Conservation (phyloP, 2,329 filamentous ascomycete species). For the Penicillium corylophilum region DNA sequence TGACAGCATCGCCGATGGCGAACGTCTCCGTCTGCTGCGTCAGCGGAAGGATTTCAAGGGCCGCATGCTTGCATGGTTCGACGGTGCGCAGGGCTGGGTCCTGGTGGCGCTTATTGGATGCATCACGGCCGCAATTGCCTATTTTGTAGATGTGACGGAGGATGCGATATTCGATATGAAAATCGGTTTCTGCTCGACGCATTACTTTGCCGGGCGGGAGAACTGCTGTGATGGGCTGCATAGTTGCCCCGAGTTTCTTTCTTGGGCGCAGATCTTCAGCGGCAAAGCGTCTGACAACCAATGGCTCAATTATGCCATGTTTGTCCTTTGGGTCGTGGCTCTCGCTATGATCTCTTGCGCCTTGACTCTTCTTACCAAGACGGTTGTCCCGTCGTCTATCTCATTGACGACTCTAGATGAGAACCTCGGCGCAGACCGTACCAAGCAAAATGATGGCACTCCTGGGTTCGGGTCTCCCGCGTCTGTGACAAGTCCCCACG, state of each 20-base stretch:
- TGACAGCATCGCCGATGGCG: constrained; percentile 91
- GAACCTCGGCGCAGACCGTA: constrained; percentile 71
- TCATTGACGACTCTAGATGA: constrained; percentile 87
- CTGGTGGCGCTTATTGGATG: constrained; percentile 86
- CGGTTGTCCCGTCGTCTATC: constrained; percentile 84
- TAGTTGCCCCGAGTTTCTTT: constrained; percentile 59
- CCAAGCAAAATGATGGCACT: constrained; percentile 47
- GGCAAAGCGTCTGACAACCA: constrained; percentile 36
- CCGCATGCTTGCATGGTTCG: constrained; percentile 72
- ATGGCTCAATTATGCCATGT: constrained; percentile 77
- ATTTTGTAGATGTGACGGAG: constrained; percentile 85
- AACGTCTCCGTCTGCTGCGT: constrained; percentile 79
- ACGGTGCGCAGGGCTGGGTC: constrained; percentile 91
- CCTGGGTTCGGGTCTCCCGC: constrained; percentile 38
- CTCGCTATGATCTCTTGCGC: constrained; percentile 73
- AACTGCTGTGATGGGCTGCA: constrained; percentile 59
- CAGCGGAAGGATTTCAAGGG: constrained; percentile 81
- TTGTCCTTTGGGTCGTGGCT: constrained; percentile 67
- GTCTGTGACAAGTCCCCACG: constrained; percentile 42
- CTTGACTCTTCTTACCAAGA: constrained; percentile 86
- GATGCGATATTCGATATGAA: constrained; percentile 85
- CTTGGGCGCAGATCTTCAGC: constrained; percentile 65
- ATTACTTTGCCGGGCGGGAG: constrained; percentile 73
- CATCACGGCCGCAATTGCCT: constrained; percentile 80
- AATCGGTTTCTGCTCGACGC: constrained; percentile 73